A percentile compares a stretch with the other conserved stretches of the same genome.
phyloP scores from a whole-genome alignment of 257 asterid species.

The Rehmannia glutinosa region DNA sequence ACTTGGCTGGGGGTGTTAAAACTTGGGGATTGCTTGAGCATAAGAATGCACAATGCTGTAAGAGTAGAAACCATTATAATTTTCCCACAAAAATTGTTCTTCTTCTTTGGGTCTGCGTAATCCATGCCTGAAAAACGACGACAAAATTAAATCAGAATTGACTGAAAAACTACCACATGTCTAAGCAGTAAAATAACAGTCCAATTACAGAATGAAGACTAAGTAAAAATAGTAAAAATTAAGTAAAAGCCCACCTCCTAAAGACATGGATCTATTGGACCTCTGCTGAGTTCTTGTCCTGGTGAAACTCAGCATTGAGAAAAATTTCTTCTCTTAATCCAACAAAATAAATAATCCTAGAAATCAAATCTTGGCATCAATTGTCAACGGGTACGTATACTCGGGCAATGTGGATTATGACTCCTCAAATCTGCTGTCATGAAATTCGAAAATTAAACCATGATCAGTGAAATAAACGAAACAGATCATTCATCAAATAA shows the following conservation, averaged over 20 bases:
- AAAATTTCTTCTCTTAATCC: conserved; percentile 12
- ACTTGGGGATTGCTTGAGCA: conserved; percentile 52
- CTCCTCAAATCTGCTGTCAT: conserved; percentile 28
- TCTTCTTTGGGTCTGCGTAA: conserved; percentile 76
- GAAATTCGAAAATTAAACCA: neutral
- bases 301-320: conserved; percentile 52
- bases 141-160: neutral
- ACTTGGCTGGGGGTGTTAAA: conserved; percentile 53
- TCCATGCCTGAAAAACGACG: conserved; percentile 64
- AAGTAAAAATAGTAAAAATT: neutral
- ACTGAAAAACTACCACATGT: neutral
- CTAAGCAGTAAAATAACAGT: neutral
- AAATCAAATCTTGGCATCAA: conserved; percentile 30
- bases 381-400: conserved; percentile 14
- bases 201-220: too few relatives aligned
- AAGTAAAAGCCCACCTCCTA: conserved; percentile 52
- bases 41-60: conserved; percentile 57
- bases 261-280: conserved; percentile 51
- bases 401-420: neutral
- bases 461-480: conserved; percentile 1
- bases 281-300: conserved; percentile 62
- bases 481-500: conserved; percentile 12
- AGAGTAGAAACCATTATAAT: conserved; percentile 45
- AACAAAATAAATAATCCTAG: neutral
- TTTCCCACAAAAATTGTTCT: conserved; percentile 35